phyloP scores from a whole-genome alignment of 257 asterid genomes.

The Thymus quinquecostatus region DNA sequence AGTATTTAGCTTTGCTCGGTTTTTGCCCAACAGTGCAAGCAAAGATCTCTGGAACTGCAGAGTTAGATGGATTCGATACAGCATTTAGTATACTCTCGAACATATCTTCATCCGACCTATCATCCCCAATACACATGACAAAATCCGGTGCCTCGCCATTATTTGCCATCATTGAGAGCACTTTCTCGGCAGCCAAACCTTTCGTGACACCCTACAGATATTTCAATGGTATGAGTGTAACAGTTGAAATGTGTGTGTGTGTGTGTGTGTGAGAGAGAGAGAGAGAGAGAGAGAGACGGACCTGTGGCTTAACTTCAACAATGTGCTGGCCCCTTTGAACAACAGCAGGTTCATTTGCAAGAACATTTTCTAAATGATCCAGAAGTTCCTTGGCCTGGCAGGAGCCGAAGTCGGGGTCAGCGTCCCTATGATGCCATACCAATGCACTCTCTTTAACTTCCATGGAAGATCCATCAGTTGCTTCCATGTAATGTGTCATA shows the following conservation, averaged over 20 bases:
- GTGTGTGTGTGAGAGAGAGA: background rate
- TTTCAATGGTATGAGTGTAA: constrained; percentile 1
- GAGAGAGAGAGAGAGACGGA: constrained; percentile 32
- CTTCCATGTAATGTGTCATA: constrained; percentile 76
- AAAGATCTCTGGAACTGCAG: constrained; percentile 65
- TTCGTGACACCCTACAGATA: constrained; percentile 82
- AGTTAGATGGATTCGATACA: constrained; percentile 44
- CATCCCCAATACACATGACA: constrained; percentile 86
- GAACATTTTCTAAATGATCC: constrained; percentile 82
- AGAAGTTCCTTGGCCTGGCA: constrained; percentile 87
- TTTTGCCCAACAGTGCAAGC: constrained; percentile 97
- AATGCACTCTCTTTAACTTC: constrained; percentile 90
- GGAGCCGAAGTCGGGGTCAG: constrained; percentile 87
- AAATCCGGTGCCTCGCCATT: constrained; percentile 68
- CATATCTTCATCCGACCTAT: constrained; percentile 91
- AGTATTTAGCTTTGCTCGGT: constrained; percentile 94
- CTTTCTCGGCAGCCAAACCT: constrained; percentile 78
- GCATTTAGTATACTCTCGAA: constrained; percentile 74
- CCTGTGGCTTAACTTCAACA: constrained; percentile 95
- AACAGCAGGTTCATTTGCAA: constrained; percentile 91
- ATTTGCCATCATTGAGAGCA: constrained; percentile 54
- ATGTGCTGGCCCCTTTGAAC: constrained; percentile 89
- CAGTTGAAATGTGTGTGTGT: background rate
- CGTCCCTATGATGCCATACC: constrained; percentile 90
- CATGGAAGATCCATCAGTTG: constrained; percentile 88